Evolutionary conservation across 1,284 basidiomycete genomes (phyloP).

Genomic region (Boletellus deceptivus): DNA sequence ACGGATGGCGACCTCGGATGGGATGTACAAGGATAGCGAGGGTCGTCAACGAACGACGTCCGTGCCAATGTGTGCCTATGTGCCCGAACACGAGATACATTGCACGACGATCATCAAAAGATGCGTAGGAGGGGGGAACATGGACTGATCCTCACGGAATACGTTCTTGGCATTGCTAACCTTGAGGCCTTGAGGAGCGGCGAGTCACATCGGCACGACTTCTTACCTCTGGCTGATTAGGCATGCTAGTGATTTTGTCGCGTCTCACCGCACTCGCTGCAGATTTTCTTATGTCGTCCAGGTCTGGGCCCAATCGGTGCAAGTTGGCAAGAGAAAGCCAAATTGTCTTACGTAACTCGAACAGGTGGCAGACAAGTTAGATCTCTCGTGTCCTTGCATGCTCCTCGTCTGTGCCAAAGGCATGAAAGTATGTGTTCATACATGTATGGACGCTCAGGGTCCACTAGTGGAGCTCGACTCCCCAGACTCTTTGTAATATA

Average conservation of each 20-base stretch:
- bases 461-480: neutral
- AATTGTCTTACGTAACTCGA: no score
- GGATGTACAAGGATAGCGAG: conserved; percentile 10
- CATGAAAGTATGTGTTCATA: no score
- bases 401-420: no score
- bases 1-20: neutral
- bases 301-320: no score
- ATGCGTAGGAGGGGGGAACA: neutral
- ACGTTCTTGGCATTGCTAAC: neutral
- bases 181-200: no score
- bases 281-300: no score
- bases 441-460: no score
- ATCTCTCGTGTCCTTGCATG: no score
- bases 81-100: neutral
- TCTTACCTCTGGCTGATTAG: neutral
- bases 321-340: no score
- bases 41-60: conserved; percentile 4
- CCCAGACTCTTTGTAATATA: neutral
- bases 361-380: no score
- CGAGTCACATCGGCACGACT: neutral
- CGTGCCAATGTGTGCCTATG: conserved; percentile 1
- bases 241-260: neutral
- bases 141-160: neutral
- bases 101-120: neutral
- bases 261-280: no score